Percentiles rank a stretch among this genome's conserved stretches.
These are phyloP conservation scores for Penicillium sp. DNA, from an alignment of 2,329 filamentous ascomycete species.

Conservation along the genomic window DNA sequence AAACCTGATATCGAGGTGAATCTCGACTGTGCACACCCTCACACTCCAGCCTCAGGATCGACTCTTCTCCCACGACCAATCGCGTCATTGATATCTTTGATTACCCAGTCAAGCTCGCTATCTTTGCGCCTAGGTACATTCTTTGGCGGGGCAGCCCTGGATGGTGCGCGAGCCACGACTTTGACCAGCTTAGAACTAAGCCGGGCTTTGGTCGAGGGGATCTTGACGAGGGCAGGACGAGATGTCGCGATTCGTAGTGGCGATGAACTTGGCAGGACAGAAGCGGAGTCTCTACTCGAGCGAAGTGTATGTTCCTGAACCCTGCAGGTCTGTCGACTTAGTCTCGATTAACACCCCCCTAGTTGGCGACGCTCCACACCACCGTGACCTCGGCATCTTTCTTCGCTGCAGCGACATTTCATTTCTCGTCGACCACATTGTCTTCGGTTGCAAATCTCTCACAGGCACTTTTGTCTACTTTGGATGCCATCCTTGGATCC, in stretches of 20 bases:
- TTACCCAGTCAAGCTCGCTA: constrained; percentile 48
- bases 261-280: constrained; percentile 46
- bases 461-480: constrained; percentile 45
- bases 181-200: constrained; percentile 48
- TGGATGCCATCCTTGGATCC: constrained; percentile 50
- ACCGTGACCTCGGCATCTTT: constrained; percentile 50
- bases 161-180: constrained; percentile 46
- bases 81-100: constrained; percentile 46
- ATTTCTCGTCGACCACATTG: constrained; percentile 46
- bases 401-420: constrained; percentile 49
- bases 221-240: constrained; percentile 45
- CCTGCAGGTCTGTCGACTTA: not conserved
- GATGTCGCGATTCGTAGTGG: constrained; percentile 48
- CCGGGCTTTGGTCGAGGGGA: constrained; percentile 46
- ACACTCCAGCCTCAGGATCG: constrained; percentile 21
- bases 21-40: not conserved
- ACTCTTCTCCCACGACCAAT: constrained; percentile 47
- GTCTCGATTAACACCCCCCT: constrained; percentile 18
- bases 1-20: not conserved
- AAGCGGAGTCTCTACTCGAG: constrained; percentile 48
- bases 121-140: constrained; percentile 46
- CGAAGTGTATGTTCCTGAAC: constrained; percentile 41
- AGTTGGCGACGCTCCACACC: constrained; percentile 46
- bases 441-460: constrained; percentile 46
- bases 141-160: constrained; percentile 46